Evolutionary conservation across 2,329 filamentous ascomycete species (phyloP), one percentile per base, ranked within the genome.

Genomic region (Colletotrichum noveboracense): DNA sequence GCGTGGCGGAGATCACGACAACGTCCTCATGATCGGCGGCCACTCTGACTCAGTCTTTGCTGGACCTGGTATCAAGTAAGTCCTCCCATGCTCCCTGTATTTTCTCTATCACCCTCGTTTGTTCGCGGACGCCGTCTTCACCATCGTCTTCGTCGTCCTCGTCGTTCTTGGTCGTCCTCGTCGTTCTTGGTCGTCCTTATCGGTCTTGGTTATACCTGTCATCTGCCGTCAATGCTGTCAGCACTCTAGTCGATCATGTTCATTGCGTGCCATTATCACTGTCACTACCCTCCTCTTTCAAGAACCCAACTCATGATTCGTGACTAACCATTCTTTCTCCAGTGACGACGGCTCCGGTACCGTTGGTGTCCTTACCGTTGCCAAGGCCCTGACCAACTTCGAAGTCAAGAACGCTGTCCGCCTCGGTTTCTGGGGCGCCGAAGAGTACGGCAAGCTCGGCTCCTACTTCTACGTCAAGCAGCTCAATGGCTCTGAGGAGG

Each of bases 281-380:
- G 24, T 26, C 24, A 26, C 24, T 26, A 26, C 24, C 24, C 24
- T 26, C 24, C 24, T 26, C 24, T 26, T 26, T 26, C 24, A 26
- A 26, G 24, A 26, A 26, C 24, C 5, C 24, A 26, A 26, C 24
- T 26, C 24, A 26, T 26, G 24, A 5, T 26, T 26, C 24, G 24
- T 26, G 24, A 4, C 64, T 70, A 24, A 76, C 43, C 21, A 8
- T 10, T 9, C 10, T 67, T 5, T n/a, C n/a, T 28, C 1, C 2
- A 84, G 82, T 81, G 91, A 93, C 79, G 90, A 93, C 77, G 91
- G 91, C 43, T 91, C 89, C 12, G 91, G 91, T 18, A 87, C 87
- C 6, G 79, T 86, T 69, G 86, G 86, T 6, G 80, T 89, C 7
- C 82, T 89, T n/a, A 87, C 86, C 71, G 82, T 89, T 43, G 87